Base-by-base conservation (phyloP, 2,329 filamentous ascomycete species). In the Erysiphe pulchra region DNA sequence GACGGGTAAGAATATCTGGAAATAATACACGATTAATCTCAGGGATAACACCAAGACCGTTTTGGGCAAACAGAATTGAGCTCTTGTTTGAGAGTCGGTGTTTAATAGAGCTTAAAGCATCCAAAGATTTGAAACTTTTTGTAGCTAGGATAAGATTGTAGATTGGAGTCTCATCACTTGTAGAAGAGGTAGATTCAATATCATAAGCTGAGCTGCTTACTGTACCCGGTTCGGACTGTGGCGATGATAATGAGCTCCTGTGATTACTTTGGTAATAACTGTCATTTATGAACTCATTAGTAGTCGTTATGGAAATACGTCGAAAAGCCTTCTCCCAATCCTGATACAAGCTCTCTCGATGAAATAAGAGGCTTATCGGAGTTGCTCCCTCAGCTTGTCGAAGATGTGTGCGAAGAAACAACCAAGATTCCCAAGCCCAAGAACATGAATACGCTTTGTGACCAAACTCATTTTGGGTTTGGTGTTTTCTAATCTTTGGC, bases 31-130 rank as follows among this genome's bases (percentile, higher is more conserved):
- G 72, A 8, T 47, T 51, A 43, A 80, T 63, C 49, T 73, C 67
- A 9, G 79, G 74, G 11, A 77, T 61, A 1, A 70, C 61, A 31
- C 81, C 85, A 73, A 94, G 80, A 42, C 87, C 87, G 54, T 93
- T 93, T 54, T 94, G 86, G 20, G 83, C 63, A 54, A 94, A 81
- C 12, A 79, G 67, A n/a, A 94, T 72, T 0, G 81, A 80, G n/a
- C 77, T 82, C 3, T 67, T 60, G 2, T 63, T 59, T 50, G 74
- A 68, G 2, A 76, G 68, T 45, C 92, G 71, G 1, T 70, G 61
- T 7, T 70, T 64, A 13, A 93, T 60, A 16, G 64, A 57, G 45
- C 68, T 65, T 5, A 68, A 61, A 37, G 80, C 77, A 1, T 68
- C 62, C n/a, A 81, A 59, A 0, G 81, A 80, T 34, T 71, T 63